phyloP scores from a whole-genome alignment of 768 basidiomycete species.

The Auricularia heimuer region DNA sequence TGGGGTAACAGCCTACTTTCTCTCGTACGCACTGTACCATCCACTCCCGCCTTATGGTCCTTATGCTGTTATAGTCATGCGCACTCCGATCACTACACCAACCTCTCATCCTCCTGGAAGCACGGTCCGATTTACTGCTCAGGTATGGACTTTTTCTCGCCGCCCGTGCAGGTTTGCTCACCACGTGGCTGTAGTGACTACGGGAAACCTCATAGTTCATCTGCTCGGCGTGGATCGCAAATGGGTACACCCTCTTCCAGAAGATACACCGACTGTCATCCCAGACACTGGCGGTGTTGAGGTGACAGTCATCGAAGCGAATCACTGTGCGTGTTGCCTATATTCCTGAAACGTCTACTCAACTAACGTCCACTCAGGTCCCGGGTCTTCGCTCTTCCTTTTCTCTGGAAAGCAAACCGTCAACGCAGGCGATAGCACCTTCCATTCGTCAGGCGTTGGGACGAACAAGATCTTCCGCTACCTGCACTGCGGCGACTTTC shows the following conservation, averaged over 20 bases:
- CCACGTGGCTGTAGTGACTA: slow-evolving; percentile 39
- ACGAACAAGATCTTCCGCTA: slow-evolving; percentile 68
- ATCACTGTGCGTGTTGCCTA: slow-evolving; percentile 58
- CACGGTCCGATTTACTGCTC: slow-evolving; percentile 95
- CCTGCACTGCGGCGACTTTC: slow-evolving; percentile 90
- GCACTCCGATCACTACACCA: slow-evolving; percentile 96
- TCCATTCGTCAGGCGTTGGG: slow-evolving; percentile 63
- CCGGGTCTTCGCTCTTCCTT: slow-evolving; percentile 88
- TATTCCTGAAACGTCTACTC: not conserved
- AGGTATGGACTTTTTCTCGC: slow-evolving; percentile 17
- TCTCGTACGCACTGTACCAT: slow-evolving; percentile 51
- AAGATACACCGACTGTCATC: slow-evolving; percentile 63
- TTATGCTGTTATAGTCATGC: slow-evolving; percentile 55
- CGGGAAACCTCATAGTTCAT: slow-evolving; percentile 83
- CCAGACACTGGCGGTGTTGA: slow-evolving; percentile 77
- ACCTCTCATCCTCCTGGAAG: slow-evolving; percentile 79
- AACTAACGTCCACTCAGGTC: slow-evolving; percentile 26
- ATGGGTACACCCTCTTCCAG: slow-evolving; percentile 83
- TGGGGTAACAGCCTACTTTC: slow-evolving; percentile 79
- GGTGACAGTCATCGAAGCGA: slow-evolving; percentile 94
- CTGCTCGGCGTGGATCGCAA: slow-evolving; percentile 82
- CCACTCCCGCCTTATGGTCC: not conserved
- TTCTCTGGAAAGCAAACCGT: slow-evolving; percentile 89
- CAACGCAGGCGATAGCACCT: slow-evolving; percentile 76
- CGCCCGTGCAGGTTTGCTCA: not conserved